Conservation (phyloP, 2,329 filamentous ascomycete genomes). For the Penicillium paneum region DNA sequence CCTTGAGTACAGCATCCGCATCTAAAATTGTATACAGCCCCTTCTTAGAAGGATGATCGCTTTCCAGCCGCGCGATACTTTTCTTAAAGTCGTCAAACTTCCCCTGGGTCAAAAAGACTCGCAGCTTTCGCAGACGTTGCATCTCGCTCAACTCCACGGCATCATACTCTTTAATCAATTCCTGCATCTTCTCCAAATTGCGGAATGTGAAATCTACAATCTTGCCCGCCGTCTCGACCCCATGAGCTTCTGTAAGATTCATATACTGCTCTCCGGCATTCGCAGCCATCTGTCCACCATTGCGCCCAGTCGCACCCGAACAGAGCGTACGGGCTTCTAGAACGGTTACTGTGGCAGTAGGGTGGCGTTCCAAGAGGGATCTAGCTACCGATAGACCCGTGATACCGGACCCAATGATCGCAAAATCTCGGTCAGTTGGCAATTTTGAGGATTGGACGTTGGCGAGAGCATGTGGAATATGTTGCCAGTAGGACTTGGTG, state of each 20-base stretch:
- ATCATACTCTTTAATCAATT: slow-evolving; percentile 36
- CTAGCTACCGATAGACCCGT: slow-evolving; percentile 34
- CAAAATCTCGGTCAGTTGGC: slow-evolving; percentile 27
- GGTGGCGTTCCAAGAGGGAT: slow-evolving; percentile 29
- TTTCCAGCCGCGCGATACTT: slow-evolving; percentile 22
- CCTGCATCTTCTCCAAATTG: slow-evolving; percentile 38
- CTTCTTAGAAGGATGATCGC: slow-evolving; percentile 21
- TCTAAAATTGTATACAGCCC: slow-evolving; percentile 26
- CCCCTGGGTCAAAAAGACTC: slow-evolving; percentile 23
- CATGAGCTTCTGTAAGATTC: slow-evolving; percentile 19
- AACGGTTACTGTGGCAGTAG: slow-evolving; percentile 28
- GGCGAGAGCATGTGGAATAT: slow-evolving; percentile 31
- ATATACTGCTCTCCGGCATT: slow-evolving; percentile 29
- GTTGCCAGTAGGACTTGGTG: slow-evolving; percentile 39
- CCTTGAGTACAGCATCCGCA: slow-evolving; percentile 12
- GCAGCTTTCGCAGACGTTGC: slow-evolving; percentile 24
- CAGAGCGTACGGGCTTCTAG: slow-evolving; percentile 37
- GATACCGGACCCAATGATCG: slow-evolving; percentile 39
- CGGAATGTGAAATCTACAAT: slow-evolving; percentile 40
- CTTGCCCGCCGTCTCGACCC: slow-evolving; percentile 32
- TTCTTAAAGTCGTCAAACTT: slow-evolving; percentile 20
- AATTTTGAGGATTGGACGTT: slow-evolving; percentile 28
- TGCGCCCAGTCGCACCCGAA: slow-evolving; percentile 39
- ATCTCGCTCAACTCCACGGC: slow-evolving; percentile 25
- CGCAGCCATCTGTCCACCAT: slow-evolving; percentile 35